Conservation (phyloP, 257 asterid species). For the Solanum chiquidenum region DNA sequence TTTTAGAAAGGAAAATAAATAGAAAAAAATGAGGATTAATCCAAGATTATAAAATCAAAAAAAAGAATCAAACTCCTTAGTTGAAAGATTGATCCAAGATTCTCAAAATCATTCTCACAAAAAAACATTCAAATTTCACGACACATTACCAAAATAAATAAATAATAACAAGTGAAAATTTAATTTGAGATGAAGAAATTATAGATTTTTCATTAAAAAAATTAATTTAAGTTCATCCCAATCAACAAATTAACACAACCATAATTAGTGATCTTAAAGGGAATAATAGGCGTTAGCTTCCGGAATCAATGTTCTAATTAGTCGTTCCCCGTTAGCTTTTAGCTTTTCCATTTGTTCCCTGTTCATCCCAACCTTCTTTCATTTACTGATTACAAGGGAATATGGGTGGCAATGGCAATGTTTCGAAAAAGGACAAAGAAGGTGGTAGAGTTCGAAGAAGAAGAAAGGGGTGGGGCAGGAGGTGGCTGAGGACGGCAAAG, state of each 20-base stretch:
- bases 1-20: not conserved
- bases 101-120: not conserved
- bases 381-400: not conserved
- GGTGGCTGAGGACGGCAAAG: not conserved
- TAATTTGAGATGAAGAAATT: not conserved
- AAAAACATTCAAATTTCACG: not conserved
- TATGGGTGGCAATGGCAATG: not conserved
- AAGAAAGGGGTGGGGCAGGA: not conserved
- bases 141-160: not conserved
- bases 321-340: not conserved
- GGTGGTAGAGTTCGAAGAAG: not conserved
- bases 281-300: not conserved
- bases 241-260: not conserved
- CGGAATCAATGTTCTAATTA: not conserved
- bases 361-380: not conserved
- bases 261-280: not conserved
- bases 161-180: not conserved
- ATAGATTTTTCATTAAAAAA: too few species aligned
- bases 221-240: not conserved
- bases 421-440: not conserved
- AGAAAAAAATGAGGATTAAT: too few species aligned
- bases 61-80: not conserved
- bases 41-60: too few species aligned
- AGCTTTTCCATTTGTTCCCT: not conserved
- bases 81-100: not conserved